Conservation (phyloP, 371 early-diverging fungal genomes). For the Rhizopus stolonifer region DNA sequence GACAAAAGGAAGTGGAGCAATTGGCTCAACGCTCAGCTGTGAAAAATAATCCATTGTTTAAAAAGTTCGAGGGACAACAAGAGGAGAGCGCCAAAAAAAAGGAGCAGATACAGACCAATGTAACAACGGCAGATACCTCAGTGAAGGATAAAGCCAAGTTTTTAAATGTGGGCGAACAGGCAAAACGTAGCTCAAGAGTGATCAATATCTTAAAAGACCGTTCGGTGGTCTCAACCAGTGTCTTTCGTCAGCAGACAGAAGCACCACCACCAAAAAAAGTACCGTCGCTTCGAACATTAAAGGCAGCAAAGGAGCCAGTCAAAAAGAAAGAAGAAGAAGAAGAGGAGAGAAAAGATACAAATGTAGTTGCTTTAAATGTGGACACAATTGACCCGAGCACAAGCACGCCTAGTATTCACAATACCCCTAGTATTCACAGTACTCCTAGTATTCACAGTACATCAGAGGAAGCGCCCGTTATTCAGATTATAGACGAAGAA, state of each 20-base stretch:
- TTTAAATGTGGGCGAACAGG: conserved; percentile 18
- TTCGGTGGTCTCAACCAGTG: conserved; percentile 28
- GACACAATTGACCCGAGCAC: neutral
- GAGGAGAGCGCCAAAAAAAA: neutral
- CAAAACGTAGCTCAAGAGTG: conserved; percentile 20
- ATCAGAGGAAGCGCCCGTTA: neutral
- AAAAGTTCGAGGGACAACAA: conserved; percentile 29
- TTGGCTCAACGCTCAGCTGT: conserved; percentile 36
- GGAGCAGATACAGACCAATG: neutral
- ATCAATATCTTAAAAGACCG: conserved; percentile 27
- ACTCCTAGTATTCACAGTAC: neutral
- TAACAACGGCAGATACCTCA: conserved; percentile 1
- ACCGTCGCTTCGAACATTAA: conserved; percentile 1
- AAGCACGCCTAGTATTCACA: too few species aligned
- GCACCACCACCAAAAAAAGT: neutral
- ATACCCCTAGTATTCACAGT: too few species aligned
- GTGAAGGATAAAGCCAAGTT: conserved; percentile 13
- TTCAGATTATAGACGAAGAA: neutral
- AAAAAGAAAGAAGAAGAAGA: neutral
- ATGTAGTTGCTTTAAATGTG: neutral
- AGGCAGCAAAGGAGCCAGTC: neutral
- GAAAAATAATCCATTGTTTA: conserved; percentile 35
- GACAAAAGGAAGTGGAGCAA: conserved; percentile 28
- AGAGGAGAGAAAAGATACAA: neutral
- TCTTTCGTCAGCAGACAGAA: conserved; percentile 21